Percentiles rank a stretch among this genome's conserved stretches.
phyloP scores from a whole-genome alignment of 169 alveolate species.

The Plasmodium adleri region DNA sequence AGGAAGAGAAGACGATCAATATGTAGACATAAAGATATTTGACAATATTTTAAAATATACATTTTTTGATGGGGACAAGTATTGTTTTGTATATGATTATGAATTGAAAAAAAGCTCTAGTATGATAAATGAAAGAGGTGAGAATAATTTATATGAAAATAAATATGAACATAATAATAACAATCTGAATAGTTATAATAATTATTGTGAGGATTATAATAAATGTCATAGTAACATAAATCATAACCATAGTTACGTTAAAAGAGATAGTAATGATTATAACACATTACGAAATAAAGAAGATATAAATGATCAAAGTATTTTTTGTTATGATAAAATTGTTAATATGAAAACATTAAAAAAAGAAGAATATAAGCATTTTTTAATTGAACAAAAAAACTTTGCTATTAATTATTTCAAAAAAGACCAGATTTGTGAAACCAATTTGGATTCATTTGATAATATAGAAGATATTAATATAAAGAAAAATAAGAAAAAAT shows the following conservation, averaged over 20 bases:
- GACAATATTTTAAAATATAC: conserved; percentile 54
- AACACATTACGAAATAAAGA: background rate
- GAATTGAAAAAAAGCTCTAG: background rate
- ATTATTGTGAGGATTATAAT: background rate
- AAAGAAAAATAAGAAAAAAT: conserved; percentile 1
- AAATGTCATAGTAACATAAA: background rate
- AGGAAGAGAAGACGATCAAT: background rate
- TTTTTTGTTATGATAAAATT: conserved; percentile 44
- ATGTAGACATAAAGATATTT: conserved; percentile 57
- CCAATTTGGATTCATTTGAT: background rate
- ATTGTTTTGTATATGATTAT: conserved; percentile 39
- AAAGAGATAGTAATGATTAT: background rate
- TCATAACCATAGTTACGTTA: background rate
- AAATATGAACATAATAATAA: background rate
- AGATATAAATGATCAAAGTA: background rate
- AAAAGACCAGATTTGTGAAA: background rate
- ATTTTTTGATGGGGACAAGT: conserved; percentile 73
- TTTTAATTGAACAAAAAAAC: conserved; percentile 12
- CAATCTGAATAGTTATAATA: background rate
- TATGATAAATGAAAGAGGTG: background rate
- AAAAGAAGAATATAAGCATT: conserved; percentile 56
- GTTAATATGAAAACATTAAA: conserved; percentile 14
- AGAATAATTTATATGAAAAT: background rate
- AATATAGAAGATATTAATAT: background rate
- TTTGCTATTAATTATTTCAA: background rate